Evolutionary conservation across 768 basidiomycete genomes (phyloP), one percentile per base, ranked within the genome.

Genomic region (Phylloporus sp.): DNA sequence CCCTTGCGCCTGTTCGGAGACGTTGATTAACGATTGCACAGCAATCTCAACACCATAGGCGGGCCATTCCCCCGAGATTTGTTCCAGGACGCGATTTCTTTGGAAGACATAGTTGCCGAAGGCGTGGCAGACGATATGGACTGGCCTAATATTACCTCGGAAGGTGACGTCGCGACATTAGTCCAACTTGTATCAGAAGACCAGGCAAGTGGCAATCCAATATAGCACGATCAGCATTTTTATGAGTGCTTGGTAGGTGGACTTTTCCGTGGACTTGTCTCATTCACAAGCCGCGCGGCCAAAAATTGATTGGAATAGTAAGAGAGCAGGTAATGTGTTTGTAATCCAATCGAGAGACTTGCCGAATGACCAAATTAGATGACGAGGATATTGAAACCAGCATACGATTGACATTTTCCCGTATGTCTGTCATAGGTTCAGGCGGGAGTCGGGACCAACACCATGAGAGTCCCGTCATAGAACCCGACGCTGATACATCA

Each of bases 311-410:
- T 91, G 86, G 81, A 91, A 91, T 58, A 95, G 90, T 68, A 91
- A 91, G 72, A 90, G 91, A 76, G 86, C 87, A 57, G 89, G 91
- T 88, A 55, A 49, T 75, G 27, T 20, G 10, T 27, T 32, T 32
- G 48, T 32, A 46, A 13, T 39, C 20, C 18, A 6, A 44, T 43
- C 47, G 10, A n/a, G 38, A 40, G 10, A 13, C 22, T 46, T 36
- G 27, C 46, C 54, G 56, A 55, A 47, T 43, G 20, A 53, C 34
- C 29, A 26, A 38, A 34, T 56, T n/a, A 92, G 91, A 91, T 62
- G 91, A 94, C 60, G 86, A 91, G 66, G 81, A 91, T 59, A 84
- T 91, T 43, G 91, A 94, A 69, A 88, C 85, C 5, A 65, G 71
- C 8, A 73, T 93, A 46, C 71, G 71, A 55, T 73, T 84, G 43